Percentiles rank a stretch among this genome's conserved stretches.
Evolutionary conservation across 2,329 filamentous ascomycete species (phyloP).

Genomic region (Fusarium sp.): DNA sequence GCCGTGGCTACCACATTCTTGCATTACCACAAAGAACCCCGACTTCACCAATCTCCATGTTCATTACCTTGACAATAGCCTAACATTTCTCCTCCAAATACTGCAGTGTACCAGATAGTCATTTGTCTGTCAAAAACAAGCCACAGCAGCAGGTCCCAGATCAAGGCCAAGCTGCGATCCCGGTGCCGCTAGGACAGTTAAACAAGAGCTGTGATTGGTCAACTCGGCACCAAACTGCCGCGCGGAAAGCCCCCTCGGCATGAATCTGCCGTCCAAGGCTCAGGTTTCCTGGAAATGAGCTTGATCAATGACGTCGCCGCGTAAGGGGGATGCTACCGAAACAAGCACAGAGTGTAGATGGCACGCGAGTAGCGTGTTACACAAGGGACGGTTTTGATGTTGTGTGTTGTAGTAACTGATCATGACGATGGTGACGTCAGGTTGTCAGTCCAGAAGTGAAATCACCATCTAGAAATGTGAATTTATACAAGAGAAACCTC

Average conservation of each 20-base stretch:
- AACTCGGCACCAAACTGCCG: slow-evolving; percentile 33
- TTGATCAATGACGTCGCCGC: slow-evolving; percentile 26
- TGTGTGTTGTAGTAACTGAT: background rate
- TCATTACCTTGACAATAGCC: slow-evolving; percentile 11
- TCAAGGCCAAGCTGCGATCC: slow-evolving; percentile 29
- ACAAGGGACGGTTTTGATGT: background rate
- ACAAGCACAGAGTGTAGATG: background rate
- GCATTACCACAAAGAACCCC: background rate
- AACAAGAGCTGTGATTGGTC: slow-evolving; percentile 11
- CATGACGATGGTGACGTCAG: slow-evolving; percentile 36
- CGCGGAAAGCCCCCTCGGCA: slow-evolving; percentile 28
- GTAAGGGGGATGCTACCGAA: background rate
- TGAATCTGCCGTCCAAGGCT: slow-evolving; percentile 31
- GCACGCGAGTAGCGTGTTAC: background rate
- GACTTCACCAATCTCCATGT: background rate
- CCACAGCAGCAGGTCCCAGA: slow-evolving; percentile 17
- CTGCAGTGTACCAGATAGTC: background rate
- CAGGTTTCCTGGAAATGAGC: slow-evolving; percentile 10
- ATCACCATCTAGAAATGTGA: slow-evolving; percentile 5
- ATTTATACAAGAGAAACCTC: slow-evolving; percentile 25
- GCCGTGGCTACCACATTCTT: background rate
- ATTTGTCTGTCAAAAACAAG: slow-evolving; percentile 12
- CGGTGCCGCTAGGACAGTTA: background rate
- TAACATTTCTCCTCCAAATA: background rate
- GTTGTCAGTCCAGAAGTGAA: background rate